These are phyloP conservation scores for Linum trigynum DNA, from an alignment of 345 rosid genomes.

Conservation along the genomic window DNA sequence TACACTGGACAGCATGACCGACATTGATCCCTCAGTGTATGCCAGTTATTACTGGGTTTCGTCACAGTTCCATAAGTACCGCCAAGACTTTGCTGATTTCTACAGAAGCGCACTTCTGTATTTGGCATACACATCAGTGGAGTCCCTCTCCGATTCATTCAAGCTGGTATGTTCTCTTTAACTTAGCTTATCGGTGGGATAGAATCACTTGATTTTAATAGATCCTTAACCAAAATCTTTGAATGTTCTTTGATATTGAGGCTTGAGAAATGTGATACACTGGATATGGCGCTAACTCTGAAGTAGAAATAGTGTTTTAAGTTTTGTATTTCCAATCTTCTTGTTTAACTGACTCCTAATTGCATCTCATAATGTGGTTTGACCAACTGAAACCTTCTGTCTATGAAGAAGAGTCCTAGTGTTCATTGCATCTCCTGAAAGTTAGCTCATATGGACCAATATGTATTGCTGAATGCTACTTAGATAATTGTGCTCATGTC, in stretches of 20 bases:
- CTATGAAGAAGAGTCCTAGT: neutral
- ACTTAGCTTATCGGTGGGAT: neutral
- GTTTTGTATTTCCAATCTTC: neutral
- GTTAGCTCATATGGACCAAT: neutral
- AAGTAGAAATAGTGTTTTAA: neutral
- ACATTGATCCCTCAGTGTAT: constrained; percentile 92
- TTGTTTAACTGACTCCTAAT: neutral
- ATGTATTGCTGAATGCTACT: neutral
- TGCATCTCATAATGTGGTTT: neutral
- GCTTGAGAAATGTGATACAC: no score
- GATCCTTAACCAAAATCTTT: no score
- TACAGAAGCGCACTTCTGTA: constrained; percentile 89
- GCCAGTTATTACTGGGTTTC: constrained; percentile 92
- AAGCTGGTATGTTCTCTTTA: constrained; percentile 54
- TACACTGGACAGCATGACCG: constrained; percentile 88
- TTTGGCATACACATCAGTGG: constrained; percentile 94
- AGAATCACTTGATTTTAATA: neutral
- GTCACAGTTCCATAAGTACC: constrained; percentile 70
- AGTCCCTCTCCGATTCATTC: constrained; percentile 84
- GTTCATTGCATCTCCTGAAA: neutral
- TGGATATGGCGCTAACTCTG: no score
- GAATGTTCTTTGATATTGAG: no score
- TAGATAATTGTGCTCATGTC: neutral
- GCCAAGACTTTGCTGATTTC: constrained; percentile 86
- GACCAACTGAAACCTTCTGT: neutral